Evolutionary conservation across 2,329 filamentous ascomycete species (phyloP).

Genomic region (Ophiostoma novo-ulmi): DNA sequence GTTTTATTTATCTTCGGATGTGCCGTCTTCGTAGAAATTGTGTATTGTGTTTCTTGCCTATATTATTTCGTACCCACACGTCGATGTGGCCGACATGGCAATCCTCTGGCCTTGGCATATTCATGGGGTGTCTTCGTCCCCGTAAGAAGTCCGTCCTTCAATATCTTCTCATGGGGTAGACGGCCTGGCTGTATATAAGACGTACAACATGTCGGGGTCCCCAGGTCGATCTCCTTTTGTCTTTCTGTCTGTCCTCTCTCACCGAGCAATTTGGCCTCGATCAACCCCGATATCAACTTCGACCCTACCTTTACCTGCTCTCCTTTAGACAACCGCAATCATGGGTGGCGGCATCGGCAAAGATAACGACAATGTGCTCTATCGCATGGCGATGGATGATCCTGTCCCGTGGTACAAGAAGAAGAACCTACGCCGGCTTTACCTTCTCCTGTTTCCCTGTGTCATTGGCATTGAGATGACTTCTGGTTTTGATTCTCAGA

Average conservation of each 20-base stretch:
- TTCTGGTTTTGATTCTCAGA: constrained; percentile 49
- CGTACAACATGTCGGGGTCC: neutral
- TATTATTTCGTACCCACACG: neutral
- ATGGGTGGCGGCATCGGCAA: constrained; percentile 20
- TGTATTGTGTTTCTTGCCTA: neutral
- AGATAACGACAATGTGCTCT: constrained; percentile 32
- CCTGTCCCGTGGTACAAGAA: constrained; percentile 51
- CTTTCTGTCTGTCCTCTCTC: neutral
- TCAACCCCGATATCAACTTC: neutral
- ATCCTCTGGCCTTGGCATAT: neutral
- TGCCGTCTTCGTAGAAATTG: neutral
- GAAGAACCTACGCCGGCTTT: constrained; percentile 49
- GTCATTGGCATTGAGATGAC: constrained; percentile 58
- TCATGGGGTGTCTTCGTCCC: neutral
- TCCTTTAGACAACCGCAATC: constrained; percentile 14
- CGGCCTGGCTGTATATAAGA: neutral
- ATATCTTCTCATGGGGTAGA: neutral
- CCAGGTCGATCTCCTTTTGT: neutral
- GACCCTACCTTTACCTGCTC: neutral
- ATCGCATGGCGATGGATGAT: constrained; percentile 41
- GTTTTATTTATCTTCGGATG: neutral
- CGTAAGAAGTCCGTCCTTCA: neutral
- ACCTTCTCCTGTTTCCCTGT: constrained; percentile 52
- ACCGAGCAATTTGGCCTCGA: neutral
- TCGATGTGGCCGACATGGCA: neutral